phyloP scores from a whole-genome alignment of 495 filamentous ascomycete species.

The Cenococcum geophilum region DNA sequence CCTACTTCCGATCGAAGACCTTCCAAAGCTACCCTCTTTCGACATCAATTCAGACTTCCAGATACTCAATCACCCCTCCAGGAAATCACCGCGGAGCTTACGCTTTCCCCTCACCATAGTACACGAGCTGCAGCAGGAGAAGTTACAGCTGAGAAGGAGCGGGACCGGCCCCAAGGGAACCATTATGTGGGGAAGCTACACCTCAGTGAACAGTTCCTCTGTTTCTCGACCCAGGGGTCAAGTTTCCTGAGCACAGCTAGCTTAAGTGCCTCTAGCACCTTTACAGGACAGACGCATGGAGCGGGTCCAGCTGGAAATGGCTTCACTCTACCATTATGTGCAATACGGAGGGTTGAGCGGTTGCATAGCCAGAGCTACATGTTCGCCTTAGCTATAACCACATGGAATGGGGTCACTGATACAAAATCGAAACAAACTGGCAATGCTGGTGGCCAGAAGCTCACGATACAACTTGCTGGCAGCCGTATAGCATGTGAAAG shows the following conservation, averaged over 20 bases:
- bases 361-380: slow-evolving; percentile 84
- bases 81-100: slow-evolving; percentile 93
- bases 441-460: slow-evolving; percentile 58
- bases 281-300: slow-evolving; percentile 83
- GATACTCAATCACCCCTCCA: slow-evolving; percentile 85
- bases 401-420: slow-evolving; percentile 74
- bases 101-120: slow-evolving; percentile 57
- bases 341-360: slow-evolving; percentile 84
- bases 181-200: slow-evolving; percentile 92
- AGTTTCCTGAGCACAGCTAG: slow-evolving; percentile 78
- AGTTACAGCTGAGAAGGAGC: slow-evolving; percentile 50
- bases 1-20: slow-evolving; percentile 60
- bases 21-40: slow-evolving; percentile 88
- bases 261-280: slow-evolving; percentile 64
- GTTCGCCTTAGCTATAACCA: slow-evolving; percentile 89
- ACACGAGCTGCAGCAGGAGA: slow-evolving; percentile 36
- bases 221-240: slow-evolving; percentile 88
- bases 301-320: slow-evolving; percentile 92
- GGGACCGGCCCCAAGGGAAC: slow-evolving; percentile 59
- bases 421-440: slow-evolving; percentile 46
- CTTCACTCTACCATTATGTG: slow-evolving; percentile 90
- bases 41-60: slow-evolving; percentile 91
- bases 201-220: slow-evolving; percentile 87
- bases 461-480: slow-evolving; percentile 84
- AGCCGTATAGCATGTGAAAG: slow-evolving; percentile 83